Base-by-base conservation (phyloP, 139 green algal species). In the Nannochloris sp. region DNA sequence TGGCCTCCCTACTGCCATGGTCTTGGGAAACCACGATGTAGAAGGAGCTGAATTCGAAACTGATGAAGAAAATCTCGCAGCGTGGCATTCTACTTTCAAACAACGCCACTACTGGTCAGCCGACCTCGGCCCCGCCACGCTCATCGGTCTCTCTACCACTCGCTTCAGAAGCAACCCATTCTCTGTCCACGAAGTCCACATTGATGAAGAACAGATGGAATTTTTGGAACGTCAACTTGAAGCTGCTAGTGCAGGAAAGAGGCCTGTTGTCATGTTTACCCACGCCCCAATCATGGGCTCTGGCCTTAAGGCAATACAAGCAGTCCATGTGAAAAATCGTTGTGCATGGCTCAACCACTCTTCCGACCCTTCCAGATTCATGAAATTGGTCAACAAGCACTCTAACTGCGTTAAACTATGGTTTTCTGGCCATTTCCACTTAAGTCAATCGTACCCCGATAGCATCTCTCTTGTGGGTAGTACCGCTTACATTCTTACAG, bases 261-360 rank as follows among this genome's bases (percentile, higher is more conserved):
- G 75, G 4, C 84, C 84, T 1, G 81, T 93, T 19, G 59, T 87
- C 0, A 67, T 93, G 23, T 86, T 89, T 70, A 87, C 79, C 1
- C 87, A 95, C 51, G 87, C 86, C 4, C 87, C 87, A 0, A 81
- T 84, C 6, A 78, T 89, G 51, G 87, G 87, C 5, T 85, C 71
- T 53, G 87, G 87, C 2, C 70, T 95, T 29, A 91, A 87, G 64
- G 84, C 79, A 29, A 60, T 92, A 9, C 77, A 90, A 68, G 61
- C 81, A 15, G 77, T 95, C 39, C 88, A 95, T 47, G 85, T 95
- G 33, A 92, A 92, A 75, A 95, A 95, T 67, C 64, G 88, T 31
- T 92, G 83, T 34, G 76, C 76, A 4, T 85, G 77, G 72, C 71
- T 85, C 14, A 85, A 85, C 67, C 78, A 85, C 59, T 72, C 46